Conservation (phyloP, 2,329 filamentous ascomycete species). For the Penicillium corylophilum region DNA sequence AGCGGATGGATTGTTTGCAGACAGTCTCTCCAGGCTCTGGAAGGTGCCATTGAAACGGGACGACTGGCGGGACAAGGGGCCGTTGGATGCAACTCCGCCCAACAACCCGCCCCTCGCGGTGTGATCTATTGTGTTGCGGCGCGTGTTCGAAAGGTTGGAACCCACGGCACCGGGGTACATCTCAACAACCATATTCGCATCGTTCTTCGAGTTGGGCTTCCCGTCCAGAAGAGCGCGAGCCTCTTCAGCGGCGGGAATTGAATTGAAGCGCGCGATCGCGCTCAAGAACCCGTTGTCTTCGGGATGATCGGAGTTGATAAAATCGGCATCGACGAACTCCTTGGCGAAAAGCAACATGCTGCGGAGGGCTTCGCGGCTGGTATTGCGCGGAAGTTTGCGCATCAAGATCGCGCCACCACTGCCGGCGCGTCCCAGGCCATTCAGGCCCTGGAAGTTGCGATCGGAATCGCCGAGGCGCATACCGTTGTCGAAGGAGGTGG, state of each 20-base stretch:
- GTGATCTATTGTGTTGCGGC: slow-evolving; percentile 57
- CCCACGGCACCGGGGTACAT: slow-evolving; percentile 47
- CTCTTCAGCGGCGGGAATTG: slow-evolving; percentile 58
- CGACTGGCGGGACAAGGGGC: slow-evolving; percentile 51
- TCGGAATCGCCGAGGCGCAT: slow-evolving; percentile 39
- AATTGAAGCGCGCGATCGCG: slow-evolving; percentile 60
- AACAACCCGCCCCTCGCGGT: slow-evolving; percentile 36
- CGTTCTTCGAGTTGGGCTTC: slow-evolving; percentile 61
- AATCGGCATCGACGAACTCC: slow-evolving; percentile 59
- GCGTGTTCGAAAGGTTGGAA: slow-evolving; percentile 33
- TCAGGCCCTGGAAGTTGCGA: slow-evolving; percentile 36
- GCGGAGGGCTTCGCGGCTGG: slow-evolving; percentile 57
- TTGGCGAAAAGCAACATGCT: slow-evolving; percentile 66
- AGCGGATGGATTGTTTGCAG: slow-evolving; percentile 47
- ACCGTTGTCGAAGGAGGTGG: slow-evolving; percentile 38
- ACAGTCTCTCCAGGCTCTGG: slow-evolving; percentile 58
- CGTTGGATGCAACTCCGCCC: slow-evolving; percentile 32
- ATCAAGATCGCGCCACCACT: slow-evolving; percentile 51
- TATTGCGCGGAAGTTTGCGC: slow-evolving; percentile 60
- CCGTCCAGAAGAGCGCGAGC: slow-evolving; percentile 60
- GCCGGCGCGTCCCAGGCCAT: slow-evolving; percentile 32
- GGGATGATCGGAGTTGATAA: slow-evolving; percentile 54
- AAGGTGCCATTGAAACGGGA: slow-evolving; percentile 63
- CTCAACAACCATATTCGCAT: slow-evolving; percentile 59
- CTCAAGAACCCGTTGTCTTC: slow-evolving; percentile 58